Base-by-base conservation (phyloP, 1,139 yeast genomes). In the Schizosaccharomyces versatilis region DNA sequence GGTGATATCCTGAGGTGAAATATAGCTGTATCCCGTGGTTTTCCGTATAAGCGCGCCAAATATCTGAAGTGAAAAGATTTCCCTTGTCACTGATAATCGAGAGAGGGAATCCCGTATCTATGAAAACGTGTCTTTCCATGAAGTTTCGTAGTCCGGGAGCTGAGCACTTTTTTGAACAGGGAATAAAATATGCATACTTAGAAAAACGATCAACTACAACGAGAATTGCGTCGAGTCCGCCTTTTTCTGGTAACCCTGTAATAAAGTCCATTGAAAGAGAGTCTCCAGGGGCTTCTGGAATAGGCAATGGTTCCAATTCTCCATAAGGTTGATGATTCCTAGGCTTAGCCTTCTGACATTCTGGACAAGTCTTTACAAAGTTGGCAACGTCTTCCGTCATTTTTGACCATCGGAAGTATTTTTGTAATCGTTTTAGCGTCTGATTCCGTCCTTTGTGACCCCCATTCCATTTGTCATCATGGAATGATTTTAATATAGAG, bases 1-100 rank as follows among this genome's bases (percentile, higher is more conserved):
- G 63, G 49, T 63, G 64, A 42, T 58, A 60, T 9, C 58, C 52
- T 6, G 63, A 57, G n/a, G 64, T 60, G 54, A 60, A 41, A 3
- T 40, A 15, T 40, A 59, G 49, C 12, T 15, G 24, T 36, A 36
- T 32, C 1, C 19, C 36, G n/a, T n/a, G 36, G 1, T 38, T 17
- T 9, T 36, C 39, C 7, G 32, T n/a, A 7, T 24, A 14, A 15
- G 24, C 2, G 38, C 38, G 12, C 57, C 57, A 56, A 15, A 49
- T 49, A 2, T 24, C 15, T 2, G 56, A 53, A 8, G 19, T 24
- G 40, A 56, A 56, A 1, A 48, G 40, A 6, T 47, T 7, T 10
- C 51, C 57, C 7, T 53, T 14, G 38, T 52, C 58, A n/a, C 52
- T 40, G 9, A 55, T 53, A 3, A 56, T 41, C 7, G 15, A 42